Evolutionary conservation across 306 rosid genomes (phyloP), one percentile per base, ranked within the genome.

Genomic region (Herpetospermum pedunculosum): DNA sequence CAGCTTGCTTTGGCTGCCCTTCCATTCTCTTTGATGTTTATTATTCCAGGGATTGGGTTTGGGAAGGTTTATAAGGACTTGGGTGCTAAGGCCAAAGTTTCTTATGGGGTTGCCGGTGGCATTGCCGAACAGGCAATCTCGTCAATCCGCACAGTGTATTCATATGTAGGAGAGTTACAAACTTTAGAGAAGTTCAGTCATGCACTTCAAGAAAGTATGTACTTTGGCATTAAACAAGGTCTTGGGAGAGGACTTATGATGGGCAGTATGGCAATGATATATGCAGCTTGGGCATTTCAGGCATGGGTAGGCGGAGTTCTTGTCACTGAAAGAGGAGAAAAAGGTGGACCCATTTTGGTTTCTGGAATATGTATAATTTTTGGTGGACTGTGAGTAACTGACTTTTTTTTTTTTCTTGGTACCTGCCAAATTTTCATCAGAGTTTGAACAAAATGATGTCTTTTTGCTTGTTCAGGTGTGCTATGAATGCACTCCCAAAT

Each of bases 61-160:
- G 92, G 93, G 29, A 88, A 84, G 75, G 59, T 47, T 12, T n/a
- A 87, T 70, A 85, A 89, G 78, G 82, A 85, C 16, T 21, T 86
- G 16, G 96, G 85, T 26, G 18, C 2, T 18, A 74, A 85, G 79
- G 84, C 82, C 76, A 86, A 84, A 74, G 83, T 76, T 43, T 82
- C 88, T 16, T 89, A 88, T 29, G 92, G 83, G 37, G 80, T 80
- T 78, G 93, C 90, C n/a, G 94, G 97, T 3, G 80, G 90, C 73
- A 83, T 87, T 60, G 93, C 93, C 9, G 93, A 92, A 80, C 97
- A 92, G 83, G 89, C 92, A 50, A 78, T 92, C 74, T 92, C 94
- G 6, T 92, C 96, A 0, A 76, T 92, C 50, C 84, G 89, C 0
- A 89, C 82, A 0, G 96, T 88, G 34, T 92, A 86, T 80, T 86